Conservation (phyloP, 2,329 filamentous ascomycete species). For the Alternaria ventricosa region DNA sequence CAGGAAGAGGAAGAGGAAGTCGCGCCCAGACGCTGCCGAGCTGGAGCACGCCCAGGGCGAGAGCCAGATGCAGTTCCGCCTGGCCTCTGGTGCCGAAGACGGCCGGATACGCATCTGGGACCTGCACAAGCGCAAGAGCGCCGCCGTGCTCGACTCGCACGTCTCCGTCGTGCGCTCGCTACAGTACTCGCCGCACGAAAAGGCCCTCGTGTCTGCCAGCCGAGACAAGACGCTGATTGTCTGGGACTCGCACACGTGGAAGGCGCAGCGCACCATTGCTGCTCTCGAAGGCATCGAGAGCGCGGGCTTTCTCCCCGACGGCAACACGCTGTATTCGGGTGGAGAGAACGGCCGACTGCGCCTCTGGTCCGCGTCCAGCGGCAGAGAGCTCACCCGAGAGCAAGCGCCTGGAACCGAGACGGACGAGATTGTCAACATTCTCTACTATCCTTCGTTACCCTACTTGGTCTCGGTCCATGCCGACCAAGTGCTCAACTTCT, state of each 20-base stretch:
- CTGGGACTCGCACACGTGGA: conserved; percentile 90
- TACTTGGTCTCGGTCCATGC: conserved; percentile 84
- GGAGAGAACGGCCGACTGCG: conserved; percentile 83
- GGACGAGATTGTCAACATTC: conserved; percentile 73
- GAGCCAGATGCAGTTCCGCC: conserved; percentile 69
- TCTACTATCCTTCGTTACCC: conserved; percentile 69
- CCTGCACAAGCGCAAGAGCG: conserved; percentile 78
- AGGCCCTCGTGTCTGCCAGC: conserved; percentile 80
- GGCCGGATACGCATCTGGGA: conserved; percentile 93
- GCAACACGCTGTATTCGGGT: conserved; percentile 78
- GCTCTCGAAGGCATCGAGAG: conserved; percentile 86
- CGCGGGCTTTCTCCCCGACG: conserved; percentile 77
- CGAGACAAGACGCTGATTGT: conserved; percentile 93
- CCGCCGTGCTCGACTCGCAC: conserved; percentile 85
- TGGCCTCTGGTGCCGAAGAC: conserved; percentile 92
- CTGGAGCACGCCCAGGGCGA: conserved; percentile 54
- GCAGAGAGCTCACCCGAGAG: conserved; percentile 78
- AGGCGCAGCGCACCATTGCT: conserved; percentile 77
- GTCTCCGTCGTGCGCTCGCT: conserved; percentile 91
- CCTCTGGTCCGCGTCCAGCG: conserved; percentile 80
- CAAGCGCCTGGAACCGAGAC: conserved; percentile 67
- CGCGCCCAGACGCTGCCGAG: conserved; percentile 51
- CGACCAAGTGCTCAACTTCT: conserved; percentile 85
- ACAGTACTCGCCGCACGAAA: conserved; percentile 77
- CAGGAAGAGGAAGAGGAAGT: conserved; percentile 52